These are phyloP conservation scores for Rhizoclosmatium sp. DNA, from an alignment of 192 early-diverging fungal genomes.

Conservation along the genomic window DNA sequence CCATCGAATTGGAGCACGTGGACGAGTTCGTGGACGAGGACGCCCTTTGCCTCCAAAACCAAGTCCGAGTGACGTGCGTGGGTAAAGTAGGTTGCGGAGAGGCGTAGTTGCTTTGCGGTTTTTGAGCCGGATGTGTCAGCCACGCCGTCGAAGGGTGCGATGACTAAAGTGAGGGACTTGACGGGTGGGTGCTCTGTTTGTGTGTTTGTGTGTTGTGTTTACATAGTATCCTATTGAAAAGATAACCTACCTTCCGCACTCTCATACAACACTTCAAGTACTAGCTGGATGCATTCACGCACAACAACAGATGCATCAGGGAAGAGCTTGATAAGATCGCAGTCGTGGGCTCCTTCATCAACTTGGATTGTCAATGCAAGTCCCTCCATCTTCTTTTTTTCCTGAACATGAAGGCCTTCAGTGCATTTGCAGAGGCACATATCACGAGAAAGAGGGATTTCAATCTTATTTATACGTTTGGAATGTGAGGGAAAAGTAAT, in stretches of 20 bases:
- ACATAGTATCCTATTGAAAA: neutral
- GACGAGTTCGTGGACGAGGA: constrained; percentile 26
- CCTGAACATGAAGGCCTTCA: too few relatives aligned
- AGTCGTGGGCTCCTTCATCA: neutral
- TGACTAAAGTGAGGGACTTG: neutral
- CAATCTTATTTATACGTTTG: too few relatives aligned
- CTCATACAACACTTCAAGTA: neutral
- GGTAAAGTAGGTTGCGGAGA: constrained; percentile 14
- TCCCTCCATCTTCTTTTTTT: too few relatives aligned
- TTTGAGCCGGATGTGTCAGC: constrained; percentile 18
- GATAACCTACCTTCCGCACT: neutral
- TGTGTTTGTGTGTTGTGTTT: neutral
- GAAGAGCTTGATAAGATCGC: neutral
- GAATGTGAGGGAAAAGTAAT: too few relatives aligned
- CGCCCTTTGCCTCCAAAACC: neutral
- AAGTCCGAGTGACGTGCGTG: neutral
- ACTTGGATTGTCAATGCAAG: neutral
- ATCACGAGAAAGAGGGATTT: too few relatives aligned
- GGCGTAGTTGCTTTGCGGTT: neutral
- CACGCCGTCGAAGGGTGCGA: constrained; percentile 18
- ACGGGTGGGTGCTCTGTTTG: constrained; percentile 25
- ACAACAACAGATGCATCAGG: neutral
- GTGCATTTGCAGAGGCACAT: too few relatives aligned
- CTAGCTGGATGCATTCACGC: neutral
- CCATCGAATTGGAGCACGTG: constrained; percentile 31